Conservation (phyloP, 192 early-diverging fungal species). For the Haplosporangium gracile region DNA sequence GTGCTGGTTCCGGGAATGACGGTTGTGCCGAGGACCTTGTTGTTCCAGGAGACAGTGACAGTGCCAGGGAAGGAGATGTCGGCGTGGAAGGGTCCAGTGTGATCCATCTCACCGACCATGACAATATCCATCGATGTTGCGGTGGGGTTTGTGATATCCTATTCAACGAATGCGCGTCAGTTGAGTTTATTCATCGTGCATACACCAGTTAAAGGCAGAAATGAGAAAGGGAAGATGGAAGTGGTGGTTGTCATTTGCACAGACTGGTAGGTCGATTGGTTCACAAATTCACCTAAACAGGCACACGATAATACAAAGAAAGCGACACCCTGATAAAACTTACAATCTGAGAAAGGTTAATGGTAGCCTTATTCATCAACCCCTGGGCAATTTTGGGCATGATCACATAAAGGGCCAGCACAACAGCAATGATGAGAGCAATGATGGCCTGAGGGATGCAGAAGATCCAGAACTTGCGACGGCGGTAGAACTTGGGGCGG, state of each 20-base stretch:
- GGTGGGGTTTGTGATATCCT: slow-evolving; percentile 21
- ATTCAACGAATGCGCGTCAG: background rate
- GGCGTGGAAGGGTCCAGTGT: slow-evolving; percentile 4
- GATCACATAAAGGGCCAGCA: slow-evolving; percentile 58
- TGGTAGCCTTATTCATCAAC: slow-evolving; percentile 27
- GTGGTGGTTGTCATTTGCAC: too few species aligned
- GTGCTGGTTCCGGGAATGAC: background rate
- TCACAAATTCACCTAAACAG: too few species aligned
- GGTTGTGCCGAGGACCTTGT: too few species aligned
- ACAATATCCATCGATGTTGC: slow-evolving; percentile 10
- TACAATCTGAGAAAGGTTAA: slow-evolving; percentile 39
- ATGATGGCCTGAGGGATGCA: slow-evolving; percentile 57
- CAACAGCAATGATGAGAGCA: slow-evolving; percentile 51
- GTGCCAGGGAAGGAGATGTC: too few species aligned
- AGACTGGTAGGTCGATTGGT: too few species aligned
- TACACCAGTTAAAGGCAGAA: background rate
- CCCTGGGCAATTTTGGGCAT: slow-evolving; percentile 65
- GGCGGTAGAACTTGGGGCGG: slow-evolving; percentile 57
- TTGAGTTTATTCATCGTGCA: too few species aligned
- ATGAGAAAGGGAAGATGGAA: slow-evolving; percentile 8
- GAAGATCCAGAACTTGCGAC: slow-evolving; percentile 62
- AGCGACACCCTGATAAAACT: background rate
- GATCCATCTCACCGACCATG: slow-evolving; percentile 24
- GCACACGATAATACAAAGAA: too few species aligned
- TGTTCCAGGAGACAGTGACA: too few species aligned